phyloP scores from a whole-genome alignment of 73 alveolate species.

The Tetrahymena borealis region DNA sequence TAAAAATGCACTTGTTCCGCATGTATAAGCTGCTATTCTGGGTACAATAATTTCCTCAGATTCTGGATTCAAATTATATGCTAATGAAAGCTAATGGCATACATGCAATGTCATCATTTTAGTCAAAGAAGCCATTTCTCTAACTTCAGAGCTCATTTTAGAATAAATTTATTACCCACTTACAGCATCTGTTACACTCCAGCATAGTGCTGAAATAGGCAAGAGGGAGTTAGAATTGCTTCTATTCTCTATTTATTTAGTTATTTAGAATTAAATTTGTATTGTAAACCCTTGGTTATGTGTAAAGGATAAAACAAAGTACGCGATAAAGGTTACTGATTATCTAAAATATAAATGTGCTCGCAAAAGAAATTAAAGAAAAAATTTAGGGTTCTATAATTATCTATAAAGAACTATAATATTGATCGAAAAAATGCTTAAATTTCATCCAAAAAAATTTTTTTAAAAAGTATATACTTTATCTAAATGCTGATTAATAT shows the following conservation, averaged over 20 bases:
- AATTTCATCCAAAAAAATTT: no score
- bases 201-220: not conserved
- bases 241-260: not conserved
- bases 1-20: conserved; percentile 64
- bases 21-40: conserved; percentile 46
- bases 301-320: no score
- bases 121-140: conserved; percentile 72
- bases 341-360: no score
- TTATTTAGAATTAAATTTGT: no score
- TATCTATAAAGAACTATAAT: no score
- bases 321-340: no score
- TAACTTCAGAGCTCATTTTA: not conserved
- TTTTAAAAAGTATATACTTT: no score
- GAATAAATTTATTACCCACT: not conserved
- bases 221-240: not conserved
- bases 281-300: no score
- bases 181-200: not conserved
- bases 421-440: no score
- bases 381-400: no score
- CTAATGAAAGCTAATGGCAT: conserved; percentile 23
- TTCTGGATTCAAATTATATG: conserved; percentile 32
- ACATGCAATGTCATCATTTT: conserved; percentile 63
- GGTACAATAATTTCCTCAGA: conserved; percentile 48
- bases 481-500: no score
- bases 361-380: no score